A percentile compares a stretch with the other conserved stretches of the same genome.
phyloP scores from a whole-genome alignment of 2,329 filamentous ascomycete species.

The Xylaria sp. region DNA sequence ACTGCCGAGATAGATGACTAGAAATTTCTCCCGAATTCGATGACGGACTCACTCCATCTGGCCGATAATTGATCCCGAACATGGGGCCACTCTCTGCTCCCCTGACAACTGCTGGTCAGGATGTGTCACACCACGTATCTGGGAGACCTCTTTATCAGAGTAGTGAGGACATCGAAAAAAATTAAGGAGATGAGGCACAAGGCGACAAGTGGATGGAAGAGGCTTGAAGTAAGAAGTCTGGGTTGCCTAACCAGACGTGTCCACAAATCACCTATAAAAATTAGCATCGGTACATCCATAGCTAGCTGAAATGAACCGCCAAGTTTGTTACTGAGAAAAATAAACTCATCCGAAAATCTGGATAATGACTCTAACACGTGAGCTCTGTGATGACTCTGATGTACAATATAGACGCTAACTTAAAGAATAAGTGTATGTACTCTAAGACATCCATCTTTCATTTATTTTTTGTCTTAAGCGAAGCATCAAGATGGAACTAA shows the following conservation, averaged over 20 bases:
- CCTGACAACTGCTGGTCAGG: not conserved
- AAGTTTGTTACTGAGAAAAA: too few relatives aligned
- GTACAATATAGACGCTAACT: too few relatives aligned
- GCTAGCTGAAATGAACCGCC: too few relatives aligned
- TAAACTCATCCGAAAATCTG: too few relatives aligned
- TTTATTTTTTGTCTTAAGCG: not conserved
- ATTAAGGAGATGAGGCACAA: slow-evolving; percentile 1
- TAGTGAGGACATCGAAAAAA: not conserved
- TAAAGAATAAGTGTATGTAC: not conserved
- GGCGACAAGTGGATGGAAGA: slow-evolving; percentile 16
- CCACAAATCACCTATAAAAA: not conserved
- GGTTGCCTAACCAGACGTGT: not conserved
- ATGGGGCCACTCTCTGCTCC: slow-evolving; percentile 4
- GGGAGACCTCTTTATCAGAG: not conserved
- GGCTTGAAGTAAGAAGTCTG: not conserved
- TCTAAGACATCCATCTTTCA: not conserved
- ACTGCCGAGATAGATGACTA: not conserved
- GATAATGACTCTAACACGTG: too few relatives aligned
- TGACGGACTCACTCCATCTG: slow-evolving; percentile 1
- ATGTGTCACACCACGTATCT: not conserved
- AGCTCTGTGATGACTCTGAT: too few relatives aligned
- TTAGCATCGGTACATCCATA: not conserved
- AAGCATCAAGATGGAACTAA: not conserved
- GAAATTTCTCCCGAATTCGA: not conserved
- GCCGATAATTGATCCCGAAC: slow-evolving; percentile 10